Base-by-base conservation (phyloP, 1,139 yeast species). In the Candida neerlandica region DNA sequence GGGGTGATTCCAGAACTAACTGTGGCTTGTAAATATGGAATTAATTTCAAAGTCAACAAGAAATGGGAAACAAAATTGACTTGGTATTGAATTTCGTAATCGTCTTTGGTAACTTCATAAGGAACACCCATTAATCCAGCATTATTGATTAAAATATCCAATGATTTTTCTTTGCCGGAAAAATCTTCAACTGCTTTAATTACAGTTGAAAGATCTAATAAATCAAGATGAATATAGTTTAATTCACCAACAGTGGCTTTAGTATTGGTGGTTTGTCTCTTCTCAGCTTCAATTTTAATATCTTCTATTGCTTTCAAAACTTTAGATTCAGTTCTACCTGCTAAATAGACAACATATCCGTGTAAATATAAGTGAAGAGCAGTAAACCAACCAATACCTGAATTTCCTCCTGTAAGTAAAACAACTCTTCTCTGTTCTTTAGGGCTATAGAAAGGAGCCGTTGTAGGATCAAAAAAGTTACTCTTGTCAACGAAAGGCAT, bases 61-160 rank as follows among this genome's bases (percentile, higher is more conserved):
- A 70, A 54, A 47, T 71, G 78, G 29, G 70, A 58, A 16, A 70
- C 68, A 43, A 62, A 66, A 52, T 75, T 74, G 19, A 72, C 77
- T 58, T 75, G 79, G 59, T 70, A 73, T 57, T 75, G 79, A 41
- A 73, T 58, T 52, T 75, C 80, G 55, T 64, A 66, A 23, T 65
- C 70, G 52, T 75, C 78, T 47, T 65, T 63, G 12, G 79, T 70
- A 33, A 59, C 51, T 45, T 67, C 66, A 51, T 57, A 69, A 0
- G 78, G 77, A 5, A 66, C 63, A 0, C 65, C 78, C 78, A 75
- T 71, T 14, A 74, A 50, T 1, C 80, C 80, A 3, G 79, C 80
- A 58, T 75, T 75, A 50, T 70, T 70, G 41, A 75, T 64, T 47
- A 75, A 66, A 40, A 73, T 48, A 49, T 74, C 71, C 30, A 75